Evolutionary conservation across 805 yeast genomes (phyloP).

Genomic region (Kregervanrija fluxuum): DNA sequence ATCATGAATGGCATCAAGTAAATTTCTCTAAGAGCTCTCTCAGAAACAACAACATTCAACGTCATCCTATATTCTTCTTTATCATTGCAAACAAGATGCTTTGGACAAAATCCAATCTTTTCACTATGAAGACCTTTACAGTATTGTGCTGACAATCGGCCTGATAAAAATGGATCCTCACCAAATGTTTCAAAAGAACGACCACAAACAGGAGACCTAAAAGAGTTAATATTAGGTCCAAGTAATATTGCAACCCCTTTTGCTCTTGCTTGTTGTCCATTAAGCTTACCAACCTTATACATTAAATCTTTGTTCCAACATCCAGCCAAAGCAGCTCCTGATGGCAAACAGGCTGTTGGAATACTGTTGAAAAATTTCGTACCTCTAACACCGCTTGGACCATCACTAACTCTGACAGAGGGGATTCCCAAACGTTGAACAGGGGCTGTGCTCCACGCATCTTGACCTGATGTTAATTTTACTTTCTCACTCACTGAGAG

Average conservation of each 20-base stretch:
- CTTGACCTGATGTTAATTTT: constrained; percentile 9
- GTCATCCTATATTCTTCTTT: constrained; percentile 32
- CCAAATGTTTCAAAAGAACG: constrained; percentile 56
- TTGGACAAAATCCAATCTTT: constrained; percentile 33
- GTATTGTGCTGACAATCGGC: constrained; percentile 28
- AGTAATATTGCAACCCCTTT: constrained; percentile 45
- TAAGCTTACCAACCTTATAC: constrained; percentile 40
- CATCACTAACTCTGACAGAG: constrained; percentile 43
- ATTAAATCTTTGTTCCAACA: constrained; percentile 47
- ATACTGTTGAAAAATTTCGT: constrained; percentile 44
- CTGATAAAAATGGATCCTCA: constrained; percentile 44
- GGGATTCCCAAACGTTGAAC: constrained; percentile 36
- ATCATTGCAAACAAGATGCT: constrained; percentile 38
- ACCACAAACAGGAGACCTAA: constrained; percentile 53
- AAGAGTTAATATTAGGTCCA: constrained; percentile 48
- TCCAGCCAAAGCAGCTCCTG: constrained; percentile 54
- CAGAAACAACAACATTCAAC: constrained; percentile 32
- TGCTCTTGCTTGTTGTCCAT: constrained; percentile 48
- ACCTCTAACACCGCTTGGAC: constrained; percentile 62
- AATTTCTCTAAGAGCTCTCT: constrained; percentile 38
- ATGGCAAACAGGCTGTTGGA: constrained; percentile 53
- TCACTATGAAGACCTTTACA: constrained; percentile 33
- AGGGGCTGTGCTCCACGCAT: constrained; percentile 33
- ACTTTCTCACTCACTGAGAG: background rate
- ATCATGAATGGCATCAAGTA: constrained; percentile 38